Evolutionary conservation across 441 rosid species (phyloP).

Genomic region (Populus hybrid): DNA sequence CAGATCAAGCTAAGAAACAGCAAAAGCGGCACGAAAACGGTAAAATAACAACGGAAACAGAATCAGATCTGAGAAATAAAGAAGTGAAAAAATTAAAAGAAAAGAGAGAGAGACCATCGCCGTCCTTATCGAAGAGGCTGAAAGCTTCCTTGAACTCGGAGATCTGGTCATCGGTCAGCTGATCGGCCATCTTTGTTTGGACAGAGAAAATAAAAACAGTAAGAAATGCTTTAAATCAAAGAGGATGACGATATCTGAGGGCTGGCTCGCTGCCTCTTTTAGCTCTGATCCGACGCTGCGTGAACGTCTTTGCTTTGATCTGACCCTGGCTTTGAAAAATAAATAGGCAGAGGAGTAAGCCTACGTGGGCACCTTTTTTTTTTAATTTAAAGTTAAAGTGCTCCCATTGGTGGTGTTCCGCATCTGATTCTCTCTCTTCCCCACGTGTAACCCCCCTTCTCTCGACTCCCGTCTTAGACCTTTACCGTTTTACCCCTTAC

Average conservation of each 20-base stretch:
- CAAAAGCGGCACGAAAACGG: background rate
- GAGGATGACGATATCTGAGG: background rate
- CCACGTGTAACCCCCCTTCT: background rate
- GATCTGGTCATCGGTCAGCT: conserved; percentile 40
- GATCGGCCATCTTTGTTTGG: conserved; percentile 26
- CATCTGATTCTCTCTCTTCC: background rate
- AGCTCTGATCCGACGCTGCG: background rate
- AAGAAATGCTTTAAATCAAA: background rate
- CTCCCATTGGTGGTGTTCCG: background rate
- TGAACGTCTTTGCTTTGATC: background rate
- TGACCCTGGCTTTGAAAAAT: background rate
- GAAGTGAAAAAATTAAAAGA: background rate
- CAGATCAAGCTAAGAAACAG: background rate
- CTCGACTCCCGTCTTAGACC: background rate
- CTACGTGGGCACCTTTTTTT: background rate
- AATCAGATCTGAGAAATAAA: background rate
- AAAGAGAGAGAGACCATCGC: conserved; percentile 34
- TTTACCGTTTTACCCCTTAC: background rate
- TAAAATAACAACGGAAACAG: background rate
- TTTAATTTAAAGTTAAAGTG: background rate
- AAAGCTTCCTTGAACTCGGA: conserved; percentile 43
- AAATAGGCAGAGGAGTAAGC: background rate
- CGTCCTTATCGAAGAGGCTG: conserved; percentile 43
- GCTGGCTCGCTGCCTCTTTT: background rate
- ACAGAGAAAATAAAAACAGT: background rate